Evolutionary conservation across 2,329 filamentous ascomycete species (phyloP), one percentile per base, ranked within the genome.

Genomic region (Trichoderma sp.): DNA sequence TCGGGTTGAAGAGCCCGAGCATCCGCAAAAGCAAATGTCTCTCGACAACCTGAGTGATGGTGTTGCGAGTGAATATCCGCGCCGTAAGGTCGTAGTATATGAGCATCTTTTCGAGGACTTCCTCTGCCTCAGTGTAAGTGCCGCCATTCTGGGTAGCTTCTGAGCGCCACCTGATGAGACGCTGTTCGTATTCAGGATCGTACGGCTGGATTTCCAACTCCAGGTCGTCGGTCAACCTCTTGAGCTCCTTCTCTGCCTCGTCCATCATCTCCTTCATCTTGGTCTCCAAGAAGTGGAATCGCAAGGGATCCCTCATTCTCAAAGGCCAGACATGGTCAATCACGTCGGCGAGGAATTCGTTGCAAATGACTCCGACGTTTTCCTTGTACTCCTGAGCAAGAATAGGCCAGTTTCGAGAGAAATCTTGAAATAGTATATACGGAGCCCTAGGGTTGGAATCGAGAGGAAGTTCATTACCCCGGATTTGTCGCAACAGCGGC

Each of bases 41-140:
- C 76, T 87, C 85, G 0, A 85, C 83, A 0, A 87, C 85, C 72
- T 87, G 85, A 0, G 85, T 86, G 68, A 87, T 86, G 70, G 85
- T 82, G 73, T 87, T 87, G 68, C 85, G 81, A 32, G 85, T 86
- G 72, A 86, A 87, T 63, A 84, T 85, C 76, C 85, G 84, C 7
- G 84, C 84, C 2, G 85, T 85, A 9, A 87, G 81, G 50, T 87
- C 85, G 73, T 87, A 87, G 79, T 85, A 87, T 73, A 87, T 87
- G 67, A 87, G 80, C 85, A 87, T 87, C 80, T 87, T 87, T 77
- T 87, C 85, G 30, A 87, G 75, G 0, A 87, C 85, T 76, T 87
- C 85, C 72, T 87, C 84, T 0, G 85, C 85, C 71, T 87, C 85
- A 2, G 82, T 84, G 74, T 85, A 87, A 0, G 80, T 81, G 30